Conservation (phyloP, 225 moss, liverwort and hornwort species). For the Thuidium tamariscinum region DNA sequence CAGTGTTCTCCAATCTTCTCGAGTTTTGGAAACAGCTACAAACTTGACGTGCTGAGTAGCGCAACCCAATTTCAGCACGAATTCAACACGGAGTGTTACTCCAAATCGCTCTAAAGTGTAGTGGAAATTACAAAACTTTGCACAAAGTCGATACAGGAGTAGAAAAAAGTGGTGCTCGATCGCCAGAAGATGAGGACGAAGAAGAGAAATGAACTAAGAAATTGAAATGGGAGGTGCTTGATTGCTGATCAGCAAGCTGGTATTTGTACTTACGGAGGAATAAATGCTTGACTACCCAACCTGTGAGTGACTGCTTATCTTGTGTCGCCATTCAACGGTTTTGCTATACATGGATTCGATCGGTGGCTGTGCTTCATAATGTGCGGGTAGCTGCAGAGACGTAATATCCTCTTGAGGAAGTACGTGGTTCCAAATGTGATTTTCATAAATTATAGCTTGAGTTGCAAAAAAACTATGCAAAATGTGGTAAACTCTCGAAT, state of each 20-base stretch:
- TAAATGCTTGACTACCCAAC: neutral
- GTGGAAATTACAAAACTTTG: neutral
- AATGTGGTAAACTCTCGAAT: neutral
- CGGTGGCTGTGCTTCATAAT: neutral
- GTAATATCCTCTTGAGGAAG: too few relatives aligned
- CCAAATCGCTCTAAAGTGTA: neutral
- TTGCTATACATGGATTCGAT: neutral
- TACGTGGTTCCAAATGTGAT: neutral
- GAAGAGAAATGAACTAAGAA: neutral
- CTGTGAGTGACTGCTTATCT: neutral
- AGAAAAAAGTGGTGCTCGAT: too few relatives aligned
- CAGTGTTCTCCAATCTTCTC: neutral
- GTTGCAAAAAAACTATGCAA: neutral
- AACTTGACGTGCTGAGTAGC: neutral
- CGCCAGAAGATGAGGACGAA: neutral
- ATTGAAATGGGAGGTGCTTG: neutral
- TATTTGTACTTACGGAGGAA: neutral
- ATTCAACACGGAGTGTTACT: neutral
- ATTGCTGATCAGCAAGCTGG: neutral
- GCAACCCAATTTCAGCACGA: neutral
- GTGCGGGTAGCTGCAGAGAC: neutral
- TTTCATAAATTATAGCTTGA: neutral
- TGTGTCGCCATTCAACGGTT: neutral
- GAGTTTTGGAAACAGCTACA: neutral
- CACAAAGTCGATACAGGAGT: neutral